phyloP scores from a whole-genome alignment of 345 rosid species.

The Trapa incisa region DNA sequence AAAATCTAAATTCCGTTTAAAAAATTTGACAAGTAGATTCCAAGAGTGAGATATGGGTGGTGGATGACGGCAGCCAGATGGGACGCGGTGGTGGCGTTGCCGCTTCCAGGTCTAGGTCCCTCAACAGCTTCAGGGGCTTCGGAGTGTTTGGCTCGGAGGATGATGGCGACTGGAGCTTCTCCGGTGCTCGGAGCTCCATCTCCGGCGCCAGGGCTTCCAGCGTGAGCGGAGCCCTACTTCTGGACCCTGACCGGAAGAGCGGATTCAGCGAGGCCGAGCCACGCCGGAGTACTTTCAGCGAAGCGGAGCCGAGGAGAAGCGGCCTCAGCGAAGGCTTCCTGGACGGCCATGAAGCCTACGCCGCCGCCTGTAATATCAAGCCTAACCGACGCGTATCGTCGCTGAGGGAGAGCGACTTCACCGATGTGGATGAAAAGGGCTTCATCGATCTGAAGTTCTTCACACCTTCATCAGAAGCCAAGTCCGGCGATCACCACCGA shows the following conservation, averaged over 20 bases:
- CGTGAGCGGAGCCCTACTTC: constrained; percentile 48
- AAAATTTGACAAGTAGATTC: constrained; percentile 18
- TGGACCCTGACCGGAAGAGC: constrained; percentile 72
- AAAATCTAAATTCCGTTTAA: background rate
- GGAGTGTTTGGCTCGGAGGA: constrained; percentile 64
- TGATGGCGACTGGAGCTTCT: constrained; percentile 38
- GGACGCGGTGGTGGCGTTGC: constrained; percentile 11
- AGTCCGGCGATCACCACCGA: constrained; percentile 18
- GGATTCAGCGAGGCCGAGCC: constrained; percentile 65
- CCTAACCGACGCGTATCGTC: constrained; percentile 51
- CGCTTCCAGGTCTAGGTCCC: constrained; percentile 85
- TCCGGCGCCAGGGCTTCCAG: constrained; percentile 83
- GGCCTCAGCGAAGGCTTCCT: constrained; percentile 27
- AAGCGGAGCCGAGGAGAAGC: constrained; percentile 44
- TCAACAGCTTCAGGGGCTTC: constrained; percentile 70
- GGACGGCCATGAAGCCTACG: constrained; percentile 5
- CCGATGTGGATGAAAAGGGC: constrained; percentile 63
- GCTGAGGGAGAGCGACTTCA: constrained; percentile 58
- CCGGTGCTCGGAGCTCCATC: constrained; percentile 38
- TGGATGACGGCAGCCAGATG: constrained; percentile 31
- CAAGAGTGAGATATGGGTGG: constrained; percentile 68
- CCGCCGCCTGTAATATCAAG: constrained; percentile 11
- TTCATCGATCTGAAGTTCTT: constrained; percentile 82
- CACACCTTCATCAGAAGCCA: constrained; percentile 19
- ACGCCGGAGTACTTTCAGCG: constrained; percentile 41